Evolutionary conservation across 106 monocot species (phyloP), one percentile per base, ranked within the genome.

Genomic region (Apostasia ramifera): DNA sequence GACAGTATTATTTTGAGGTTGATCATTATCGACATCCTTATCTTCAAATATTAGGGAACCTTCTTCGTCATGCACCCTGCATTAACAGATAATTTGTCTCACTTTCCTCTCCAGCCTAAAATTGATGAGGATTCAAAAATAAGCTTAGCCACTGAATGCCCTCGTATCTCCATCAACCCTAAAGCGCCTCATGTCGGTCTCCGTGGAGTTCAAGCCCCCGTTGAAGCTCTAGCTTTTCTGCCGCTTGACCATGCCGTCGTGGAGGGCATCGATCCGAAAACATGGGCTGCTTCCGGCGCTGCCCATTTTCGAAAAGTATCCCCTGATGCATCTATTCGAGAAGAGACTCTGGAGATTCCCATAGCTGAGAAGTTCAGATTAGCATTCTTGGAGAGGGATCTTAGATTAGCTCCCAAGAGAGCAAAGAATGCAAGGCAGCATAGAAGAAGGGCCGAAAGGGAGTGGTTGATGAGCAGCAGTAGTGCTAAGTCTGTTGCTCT

Each of bases 351-450:
- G 13, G 82, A 89, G 58, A 51, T 90, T 55, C 72, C 78, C n/a
- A 81, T 83, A 15, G 92, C 92, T 0, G 97, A 98, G 77, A 89
- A 68, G 44, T 93, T 98, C 64, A 87, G 87, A 75, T 90, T 98
- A 4, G 92, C 97, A 6, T 89, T 81, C 44, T 45, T 83, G 37
- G 92, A 92, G 79, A 98, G 89, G 59, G 97, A 98, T 43, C 74
- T 76, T 8, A 78, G 87, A 56, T 70, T 93, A 66, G 92, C 97
- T 53, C 97, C 89, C 0, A 98, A 98, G 80, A 89, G 97, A 62
- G 97, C 97, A 8, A 98, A 93, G 63, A 92, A 87, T 67, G 86
- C 67, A 10, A 85, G 97, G 52, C 97, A 98, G 47, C 70, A 87
- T 38, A 81, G 68, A 26, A 67, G 92, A 48, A 84, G 97, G 12